Evolutionary conservation across 176 grass and related monocot species (phyloP), one percentile per base, ranked within the genome.

Genomic region (Oryza officinalis): DNA sequence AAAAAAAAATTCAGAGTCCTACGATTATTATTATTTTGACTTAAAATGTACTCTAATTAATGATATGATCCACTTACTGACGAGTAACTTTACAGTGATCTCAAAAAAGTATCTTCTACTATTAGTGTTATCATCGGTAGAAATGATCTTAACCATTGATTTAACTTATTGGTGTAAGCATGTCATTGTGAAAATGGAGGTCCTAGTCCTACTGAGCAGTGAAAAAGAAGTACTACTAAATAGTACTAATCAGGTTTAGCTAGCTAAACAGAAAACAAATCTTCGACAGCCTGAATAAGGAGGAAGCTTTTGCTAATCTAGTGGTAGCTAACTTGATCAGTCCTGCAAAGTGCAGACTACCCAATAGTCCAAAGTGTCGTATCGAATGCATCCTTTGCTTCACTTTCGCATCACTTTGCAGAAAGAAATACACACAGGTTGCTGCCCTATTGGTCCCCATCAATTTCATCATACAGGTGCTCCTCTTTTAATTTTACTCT

Each of bases 341-440:
- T 2, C 27, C 40, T 80, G 41, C 20, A 67, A 8, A 54, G 50
- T 54, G 15, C 50, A 18, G 64, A 13, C 41, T 65, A 67, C 38
- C 37, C 20, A 74, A 72, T 10, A 37, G 18, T 63, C 50, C 25
- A 84, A 68, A 69, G 45, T 77, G 32, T 76, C 32, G 50, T 43
- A 30, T 27, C 54, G 30, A 76, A 30, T 22, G 63, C 8, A 67
- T 26, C 28, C 43, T 10, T 66, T 84, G n/a, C 82, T 67, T 27
- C 44, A 57, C 72, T 76, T 76, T 41, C 22, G 44, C 63, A 84
- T 43, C 72, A 69, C 73, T 77, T 84, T 84, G 23, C 32, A 41
- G 17, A 76, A 84, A 69, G 23, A 57, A 77, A 50, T 38, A 76
- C 68, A 18, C 82, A 43, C 32, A 10, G 54, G 5, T 60, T 59